Evolutionary conservation across 2,329 filamentous ascomycete species (phyloP).

Genomic region (Aspergillus sp.): DNA sequence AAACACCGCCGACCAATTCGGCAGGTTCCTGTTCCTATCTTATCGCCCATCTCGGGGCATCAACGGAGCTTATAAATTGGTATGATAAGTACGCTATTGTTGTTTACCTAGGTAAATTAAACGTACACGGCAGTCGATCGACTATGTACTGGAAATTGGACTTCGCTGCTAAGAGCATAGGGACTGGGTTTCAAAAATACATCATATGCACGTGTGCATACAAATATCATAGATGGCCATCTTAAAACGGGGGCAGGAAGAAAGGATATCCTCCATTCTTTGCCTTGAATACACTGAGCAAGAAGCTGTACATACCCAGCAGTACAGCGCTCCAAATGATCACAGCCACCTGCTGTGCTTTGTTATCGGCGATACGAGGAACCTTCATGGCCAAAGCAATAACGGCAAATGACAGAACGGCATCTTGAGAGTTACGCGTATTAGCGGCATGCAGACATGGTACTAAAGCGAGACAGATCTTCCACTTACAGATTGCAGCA

Average conservation of each 20-base stretch:
- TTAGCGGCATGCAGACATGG: not conserved
- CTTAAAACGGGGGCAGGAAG: slow-evolving; percentile 81
- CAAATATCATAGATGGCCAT: not conserved
- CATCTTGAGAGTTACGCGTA: slow-evolving; percentile 52
- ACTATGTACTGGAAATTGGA: too few species aligned
- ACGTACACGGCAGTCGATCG: too few species aligned
- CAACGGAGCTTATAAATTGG: too few species aligned
- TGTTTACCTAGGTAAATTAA: too few species aligned
- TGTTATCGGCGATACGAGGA: slow-evolving; percentile 76
- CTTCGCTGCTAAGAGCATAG: too few species aligned
- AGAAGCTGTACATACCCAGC: slow-evolving; percentile 85
- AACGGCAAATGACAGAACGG: slow-evolving; percentile 79
- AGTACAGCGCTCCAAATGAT: slow-evolving; percentile 75
- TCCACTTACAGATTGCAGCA: slow-evolving; percentile 80
- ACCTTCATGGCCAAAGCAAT: slow-evolving; percentile 92
- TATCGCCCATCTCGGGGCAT: too few species aligned
- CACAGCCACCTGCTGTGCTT: slow-evolving; percentile 76
- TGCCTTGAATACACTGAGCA: slow-evolving; percentile 86
- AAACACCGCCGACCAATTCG: not conserved
- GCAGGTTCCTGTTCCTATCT: too few species aligned
- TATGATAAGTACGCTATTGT: too few species aligned
- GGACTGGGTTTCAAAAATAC: not conserved
- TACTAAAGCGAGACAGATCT: too few species aligned
- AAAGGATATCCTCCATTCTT: slow-evolving; percentile 97
- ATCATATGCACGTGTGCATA: not conserved